These are phyloP conservation scores for Coemansia sp. DNA, from an alignment of 192 early-diverging fungal species.

Conservation along the genomic window DNA sequence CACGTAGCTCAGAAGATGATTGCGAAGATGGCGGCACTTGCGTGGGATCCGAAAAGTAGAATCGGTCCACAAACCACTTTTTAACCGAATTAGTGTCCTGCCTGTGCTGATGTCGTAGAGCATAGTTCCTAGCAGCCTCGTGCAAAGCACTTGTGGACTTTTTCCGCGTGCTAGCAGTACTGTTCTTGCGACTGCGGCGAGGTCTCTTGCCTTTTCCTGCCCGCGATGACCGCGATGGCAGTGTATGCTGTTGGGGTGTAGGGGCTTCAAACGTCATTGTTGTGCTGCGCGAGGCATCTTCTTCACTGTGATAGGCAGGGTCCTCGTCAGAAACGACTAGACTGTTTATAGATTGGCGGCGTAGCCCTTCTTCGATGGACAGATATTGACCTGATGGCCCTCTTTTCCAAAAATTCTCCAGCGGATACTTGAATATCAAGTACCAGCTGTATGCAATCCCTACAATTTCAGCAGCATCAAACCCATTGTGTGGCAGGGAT, in stretches of 20 bases:
- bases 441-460: slow-evolving; percentile 52
- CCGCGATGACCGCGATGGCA: slow-evolving; percentile 6
- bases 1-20: slow-evolving; percentile 27
- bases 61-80: slow-evolving; percentile 49
- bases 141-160: slow-evolving; percentile 24
- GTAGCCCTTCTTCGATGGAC: slow-evolving; percentile 46
- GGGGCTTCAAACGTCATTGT: slow-evolving; percentile 35
- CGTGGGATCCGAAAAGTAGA: slow-evolving; percentile 51
- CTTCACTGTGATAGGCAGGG: slow-evolving; percentile 25
- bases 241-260: slow-evolving; percentile 7
- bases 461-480: slow-evolving; percentile 5
- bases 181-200: slow-evolving; percentile 32
- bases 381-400: slow-evolving; percentile 27
- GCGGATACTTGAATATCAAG: slow-evolving; percentile 45
- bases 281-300: slow-evolving; percentile 32
- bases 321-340: slow-evolving; percentile 21
- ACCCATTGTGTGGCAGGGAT: background rate
- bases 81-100: slow-evolving; percentile 37
- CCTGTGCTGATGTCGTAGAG: slow-evolving; percentile 45
- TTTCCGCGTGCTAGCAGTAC: slow-evolving; percentile 10
- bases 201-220: slow-evolving; percentile 15
- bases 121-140: slow-evolving; percentile 46
- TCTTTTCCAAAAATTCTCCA: slow-evolving; percentile 36
- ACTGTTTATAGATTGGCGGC: slow-evolving; percentile 40
- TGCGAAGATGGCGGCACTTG: slow-evolving; percentile 44